phyloP scores from a whole-genome alignment of 345 rosid genomes.

The Populus simonii region DNA sequence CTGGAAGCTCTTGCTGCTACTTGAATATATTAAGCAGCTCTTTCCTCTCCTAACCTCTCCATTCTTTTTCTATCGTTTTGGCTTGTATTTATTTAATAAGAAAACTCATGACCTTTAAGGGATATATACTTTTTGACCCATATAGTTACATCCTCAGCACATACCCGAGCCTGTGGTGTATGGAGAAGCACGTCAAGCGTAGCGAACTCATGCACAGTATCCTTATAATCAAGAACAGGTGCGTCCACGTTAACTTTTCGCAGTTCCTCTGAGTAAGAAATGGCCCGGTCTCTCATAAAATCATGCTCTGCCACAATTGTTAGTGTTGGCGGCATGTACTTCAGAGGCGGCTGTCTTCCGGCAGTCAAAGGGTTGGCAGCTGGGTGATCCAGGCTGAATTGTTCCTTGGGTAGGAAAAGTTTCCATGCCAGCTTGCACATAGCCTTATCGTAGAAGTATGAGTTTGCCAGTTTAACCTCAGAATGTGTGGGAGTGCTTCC shows the following conservation, averaged over 20 bases:
- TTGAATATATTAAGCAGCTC: not conserved
- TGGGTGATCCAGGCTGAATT: slow-evolving; percentile 74
- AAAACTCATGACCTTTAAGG: slow-evolving; percentile 80
- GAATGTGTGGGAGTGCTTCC: slow-evolving; percentile 82
- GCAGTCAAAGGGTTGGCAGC: slow-evolving; percentile 84
- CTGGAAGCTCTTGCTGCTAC: not conserved
- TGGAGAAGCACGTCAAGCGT: slow-evolving; percentile 86
- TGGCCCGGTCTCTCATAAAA: slow-evolving; percentile 96
- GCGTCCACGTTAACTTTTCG: slow-evolving; percentile 85
- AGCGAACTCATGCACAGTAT: slow-evolving; percentile 93
- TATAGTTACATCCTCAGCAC: slow-evolving; percentile 85
- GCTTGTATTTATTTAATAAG: slow-evolving; percentile 45
- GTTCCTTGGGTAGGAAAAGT: slow-evolving; percentile 75
- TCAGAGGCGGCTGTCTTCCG: slow-evolving; percentile 68
- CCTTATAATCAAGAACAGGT: slow-evolving; percentile 88
- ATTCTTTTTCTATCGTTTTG: not conserved
- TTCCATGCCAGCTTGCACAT: slow-evolving; percentile 81
- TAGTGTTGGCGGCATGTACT: slow-evolving; percentile 89
- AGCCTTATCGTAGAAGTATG: slow-evolving; percentile 86
- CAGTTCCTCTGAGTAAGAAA: slow-evolving; percentile 86
- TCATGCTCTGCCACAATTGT: slow-evolving; percentile 92
- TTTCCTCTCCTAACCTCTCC: not conserved
- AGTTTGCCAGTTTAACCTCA: slow-evolving; percentile 75
- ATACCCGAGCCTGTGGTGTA: slow-evolving; percentile 87
- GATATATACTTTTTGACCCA: slow-evolving; percentile 94